A percentile compares a stretch with the other conserved stretches of the same genome.
These are phyloP conservation scores for Fusarium setosum DNA, from an alignment of 2,329 filamentous ascomycete genomes.

Conservation along the genomic window DNA sequence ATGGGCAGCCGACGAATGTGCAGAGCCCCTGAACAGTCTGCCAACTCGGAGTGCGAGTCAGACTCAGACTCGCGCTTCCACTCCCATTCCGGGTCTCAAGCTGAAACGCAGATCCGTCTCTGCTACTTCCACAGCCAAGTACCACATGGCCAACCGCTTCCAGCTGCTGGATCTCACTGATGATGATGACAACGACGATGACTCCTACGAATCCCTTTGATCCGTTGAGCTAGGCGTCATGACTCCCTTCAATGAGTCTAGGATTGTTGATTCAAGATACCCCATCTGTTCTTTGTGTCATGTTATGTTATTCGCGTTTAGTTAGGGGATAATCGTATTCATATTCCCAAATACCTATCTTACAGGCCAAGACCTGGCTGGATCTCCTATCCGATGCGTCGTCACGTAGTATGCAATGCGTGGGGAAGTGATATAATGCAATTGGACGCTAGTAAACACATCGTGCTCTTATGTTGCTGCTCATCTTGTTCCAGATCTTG, in stretches of 20 bases:
- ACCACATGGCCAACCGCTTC: constrained; percentile 69
- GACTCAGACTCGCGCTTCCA: no score
- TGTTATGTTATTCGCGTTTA: no score
- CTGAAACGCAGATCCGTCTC: neutral
- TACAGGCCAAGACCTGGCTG: no score
- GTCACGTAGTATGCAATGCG: no score
- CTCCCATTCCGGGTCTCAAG: neutral
- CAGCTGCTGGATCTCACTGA: constrained; percentile 65
- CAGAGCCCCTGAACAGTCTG: constrained; percentile 59
- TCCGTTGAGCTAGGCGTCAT: neutral
- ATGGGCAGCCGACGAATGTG: constrained; percentile 80
- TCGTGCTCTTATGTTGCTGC: no score
- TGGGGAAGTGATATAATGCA: no score
- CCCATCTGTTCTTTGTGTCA: neutral
- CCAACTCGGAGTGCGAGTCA: constrained; percentile 7
- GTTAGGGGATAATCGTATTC: no score
- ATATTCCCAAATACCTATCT: no score
- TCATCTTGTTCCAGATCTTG: no score
- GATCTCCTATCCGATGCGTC: no score
- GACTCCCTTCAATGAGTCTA: neutral
- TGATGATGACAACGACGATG: constrained; percentile 45
- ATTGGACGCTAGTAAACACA: no score
- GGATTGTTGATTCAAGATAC: neutral
- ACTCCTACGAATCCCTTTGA: constrained; percentile 13
- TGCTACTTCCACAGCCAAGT: constrained; percentile 28